These are phyloP conservation scores for Erodium moschatum DNA, from an alignment of 441 rosid species.

Conservation along the genomic window DNA sequence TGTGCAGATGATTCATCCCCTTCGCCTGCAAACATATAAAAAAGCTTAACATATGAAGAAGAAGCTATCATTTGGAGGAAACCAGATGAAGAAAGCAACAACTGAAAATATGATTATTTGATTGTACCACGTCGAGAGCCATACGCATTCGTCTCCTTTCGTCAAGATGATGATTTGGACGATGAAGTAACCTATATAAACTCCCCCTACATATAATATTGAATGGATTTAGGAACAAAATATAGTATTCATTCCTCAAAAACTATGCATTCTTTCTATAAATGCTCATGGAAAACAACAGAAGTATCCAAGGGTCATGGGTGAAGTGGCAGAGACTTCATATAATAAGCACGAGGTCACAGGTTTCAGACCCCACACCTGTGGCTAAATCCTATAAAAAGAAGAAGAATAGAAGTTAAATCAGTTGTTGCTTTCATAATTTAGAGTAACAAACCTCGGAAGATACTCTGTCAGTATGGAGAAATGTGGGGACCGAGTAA, in stretches of 20 bases:
- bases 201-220: constrained; percentile 61
- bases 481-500: constrained; percentile 1
- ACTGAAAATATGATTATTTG: not conserved
- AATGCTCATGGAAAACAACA: no score
- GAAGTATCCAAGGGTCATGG: not conserved
- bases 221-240: constrained; percentile 13
- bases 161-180: constrained; percentile 64
- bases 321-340: not conserved
- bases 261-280: not conserved
- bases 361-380: not conserved
- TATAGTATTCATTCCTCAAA: not conserved
- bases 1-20: constrained; percentile 97
- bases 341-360: no score
- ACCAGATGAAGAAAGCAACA: not conserved
- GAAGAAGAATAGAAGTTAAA: not conserved
- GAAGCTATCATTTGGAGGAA: not conserved
- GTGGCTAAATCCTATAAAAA: not conserved
- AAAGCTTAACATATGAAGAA: constrained; percentile 19
- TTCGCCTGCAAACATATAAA: constrained; percentile 51
- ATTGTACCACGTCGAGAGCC: constrained; percentile 91
- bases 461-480: constrained; percentile 6
- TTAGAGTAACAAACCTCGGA: not conserved
- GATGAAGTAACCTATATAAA: constrained; percentile 78
- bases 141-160: constrained; percentile 81
- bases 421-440: not conserved